These are phyloP conservation scores for Sporothrix euskadiensis DNA, from an alignment of 2,329 filamentous ascomycete genomes.

Conservation along the genomic window DNA sequence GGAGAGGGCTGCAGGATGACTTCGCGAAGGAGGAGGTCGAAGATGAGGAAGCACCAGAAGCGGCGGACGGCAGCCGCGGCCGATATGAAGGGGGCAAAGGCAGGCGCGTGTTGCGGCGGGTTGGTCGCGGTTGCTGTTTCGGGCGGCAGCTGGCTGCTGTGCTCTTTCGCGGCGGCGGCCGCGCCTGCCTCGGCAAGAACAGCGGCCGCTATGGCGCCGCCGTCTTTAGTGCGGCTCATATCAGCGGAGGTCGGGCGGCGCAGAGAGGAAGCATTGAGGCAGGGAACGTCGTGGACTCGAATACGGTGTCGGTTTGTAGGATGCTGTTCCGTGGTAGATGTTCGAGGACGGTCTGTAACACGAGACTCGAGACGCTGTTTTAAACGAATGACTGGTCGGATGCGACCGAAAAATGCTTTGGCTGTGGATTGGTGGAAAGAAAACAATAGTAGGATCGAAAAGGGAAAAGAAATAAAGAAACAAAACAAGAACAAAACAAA, in stretches of 20 bases:
- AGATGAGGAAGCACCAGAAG: slow-evolving; percentile 45
- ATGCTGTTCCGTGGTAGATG: not conserved
- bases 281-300: not conserved
- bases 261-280: not conserved
- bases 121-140: slow-evolving; percentile 12
- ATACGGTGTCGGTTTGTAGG: not conserved
- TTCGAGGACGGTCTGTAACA: not conserved
- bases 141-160: not conserved
- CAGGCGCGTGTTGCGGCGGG: not conserved
- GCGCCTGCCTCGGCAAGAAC: slow-evolving; percentile 12
- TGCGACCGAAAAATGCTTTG: not conserved
- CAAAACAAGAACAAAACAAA: not conserved
- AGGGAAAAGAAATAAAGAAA: not conserved
- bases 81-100: not conserved
- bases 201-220: not conserved
- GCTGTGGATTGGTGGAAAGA: not conserved
- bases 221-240: slow-evolving; percentile 21
- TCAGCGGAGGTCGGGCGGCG: not conserved
- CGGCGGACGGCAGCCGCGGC: slow-evolving; percentile 18
- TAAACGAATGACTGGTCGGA: slow-evolving; percentile 11
- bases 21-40: slow-evolving; percentile 43
- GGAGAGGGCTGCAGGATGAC: slow-evolving; percentile 34
- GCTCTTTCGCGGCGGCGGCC: not conserved
- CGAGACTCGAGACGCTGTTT: not conserved
- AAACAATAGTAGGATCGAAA: not conserved